Percentiles rank a stretch among this genome's conserved stretches.
These are phyloP conservation scores for Lophiostoma macrostomum DNA, from an alignment of 495 filamentous ascomycete species.

Conservation along the genomic window DNA sequence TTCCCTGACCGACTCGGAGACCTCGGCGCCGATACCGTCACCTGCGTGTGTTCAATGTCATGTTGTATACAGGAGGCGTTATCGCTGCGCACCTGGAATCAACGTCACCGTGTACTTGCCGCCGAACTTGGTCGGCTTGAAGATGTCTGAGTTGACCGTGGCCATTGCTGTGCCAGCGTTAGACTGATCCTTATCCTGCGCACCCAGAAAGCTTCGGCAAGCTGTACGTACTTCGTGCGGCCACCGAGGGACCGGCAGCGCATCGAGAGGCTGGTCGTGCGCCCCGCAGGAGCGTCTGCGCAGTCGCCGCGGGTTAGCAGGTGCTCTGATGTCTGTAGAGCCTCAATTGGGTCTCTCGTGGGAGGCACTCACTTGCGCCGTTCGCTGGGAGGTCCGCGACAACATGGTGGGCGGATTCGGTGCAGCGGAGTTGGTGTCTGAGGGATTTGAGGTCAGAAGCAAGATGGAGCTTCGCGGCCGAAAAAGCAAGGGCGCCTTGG, in stretches of 20 bases:
- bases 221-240: constrained; percentile 38
- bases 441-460: constrained; percentile 27
- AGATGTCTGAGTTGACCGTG: constrained; percentile 81
- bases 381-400: constrained; percentile 56
- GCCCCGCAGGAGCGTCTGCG: constrained; percentile 56
- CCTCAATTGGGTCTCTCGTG: constrained; percentile 18
- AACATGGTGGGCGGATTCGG: constrained; percentile 50
- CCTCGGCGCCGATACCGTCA: constrained; percentile 97
- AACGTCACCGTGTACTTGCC: constrained; percentile 99
- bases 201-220: background rate
- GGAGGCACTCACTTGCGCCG: constrained; percentile 43
- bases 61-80: constrained; percentile 11
- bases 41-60: constrained; percentile 48
- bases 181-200: background rate
- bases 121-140: constrained; percentile 98
- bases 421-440: constrained; percentile 14
- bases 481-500: constrained; percentile 29
- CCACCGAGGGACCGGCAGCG: constrained; percentile 37
- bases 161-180: constrained; percentile 47
- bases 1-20: constrained; percentile 95
- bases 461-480: constrained; percentile 24
- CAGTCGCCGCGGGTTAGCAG: constrained; percentile 32
- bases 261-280: constrained; percentile 49
- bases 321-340: background rate
- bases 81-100: constrained; percentile 69